Evolutionary conservation across 2,329 filamentous ascomycete species (phyloP), one percentile per base, ranked within the genome.

Genomic region (Penicillium olsonii): DNA sequence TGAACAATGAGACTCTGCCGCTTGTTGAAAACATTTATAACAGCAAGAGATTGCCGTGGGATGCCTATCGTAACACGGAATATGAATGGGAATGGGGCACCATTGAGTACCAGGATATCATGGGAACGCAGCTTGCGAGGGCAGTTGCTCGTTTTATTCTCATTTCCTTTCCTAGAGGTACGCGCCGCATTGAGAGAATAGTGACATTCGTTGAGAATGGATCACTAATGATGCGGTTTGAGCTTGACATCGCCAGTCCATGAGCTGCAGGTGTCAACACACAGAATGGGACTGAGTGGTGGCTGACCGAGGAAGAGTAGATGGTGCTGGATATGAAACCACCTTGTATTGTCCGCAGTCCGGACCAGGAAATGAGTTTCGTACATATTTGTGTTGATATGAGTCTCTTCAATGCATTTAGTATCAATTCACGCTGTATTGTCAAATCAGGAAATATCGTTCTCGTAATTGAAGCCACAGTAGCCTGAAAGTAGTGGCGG

Each of bases 81-180:
- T n/a, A n/a, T n/a, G n/a, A n/a, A n/a, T 47, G 37, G 45, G 5
- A 4, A 3, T 37, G 41, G 2, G 45, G 19, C 18, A 35, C 45
- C 9, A 11, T 14, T 8, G 45, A 42, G 20, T 47, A 47, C 14
- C 29, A 47, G 29, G 45, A 47, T 15, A 20, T 47, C 1, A 11
- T 47, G 6, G 45, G 45, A 3, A 47, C 45, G 4, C 34, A 34
- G 12, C 19, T 47, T 17, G 45, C 37, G 11, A 35, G 38, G 29
- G 37, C 26, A 1, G 45, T 47, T 6, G 45, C 45, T 17, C 45
- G 45, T 20, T 12, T 47, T 17, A 31, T 47, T 15, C 37, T 47
- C 3, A 22, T 37, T 6, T 29, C 45, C 19, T 47, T 38, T 29
- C 37, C 29, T n/a, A 35, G 20, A 15, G 37, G 45, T 4, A 42